Evolutionary conservation across 2,329 filamentous ascomycete species (phyloP).

Genomic region (Hypoxylon sp.): DNA sequence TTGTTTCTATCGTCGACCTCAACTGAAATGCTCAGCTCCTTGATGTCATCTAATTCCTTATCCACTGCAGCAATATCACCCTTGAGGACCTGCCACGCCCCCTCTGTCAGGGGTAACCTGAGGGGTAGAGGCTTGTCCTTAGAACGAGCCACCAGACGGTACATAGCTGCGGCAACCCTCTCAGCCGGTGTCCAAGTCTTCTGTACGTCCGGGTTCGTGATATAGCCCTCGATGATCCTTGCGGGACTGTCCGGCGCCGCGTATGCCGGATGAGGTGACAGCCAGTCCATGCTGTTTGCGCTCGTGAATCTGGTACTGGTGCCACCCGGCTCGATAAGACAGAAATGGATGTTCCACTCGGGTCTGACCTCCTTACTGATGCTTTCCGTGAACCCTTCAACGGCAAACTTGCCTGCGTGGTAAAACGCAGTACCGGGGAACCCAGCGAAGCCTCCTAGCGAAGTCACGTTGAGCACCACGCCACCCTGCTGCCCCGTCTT

Average conservation of each 20-base stretch:
- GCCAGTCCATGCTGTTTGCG: constrained; percentile 23
- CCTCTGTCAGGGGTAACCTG: constrained; percentile 33
- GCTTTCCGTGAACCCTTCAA: constrained; percentile 43
- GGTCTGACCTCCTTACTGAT: constrained; percentile 40
- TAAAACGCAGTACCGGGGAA: constrained; percentile 45
- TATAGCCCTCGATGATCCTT: background rate
- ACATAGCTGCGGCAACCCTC: constrained; percentile 38
- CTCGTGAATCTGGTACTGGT: constrained; percentile 34
- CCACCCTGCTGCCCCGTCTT: constrained; percentile 42
- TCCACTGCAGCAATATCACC: constrained; percentile 32
- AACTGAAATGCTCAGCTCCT: constrained; percentile 36
- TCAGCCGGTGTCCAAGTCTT: constrained; percentile 36
- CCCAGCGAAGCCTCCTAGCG: constrained; percentile 40
- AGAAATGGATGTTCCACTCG: constrained; percentile 46
- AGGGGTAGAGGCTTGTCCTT: constrained; percentile 34
- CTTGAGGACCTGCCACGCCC: constrained; percentile 35
- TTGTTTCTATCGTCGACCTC: constrained; percentile 37
- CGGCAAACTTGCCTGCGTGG: constrained; percentile 45
- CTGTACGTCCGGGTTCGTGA: constrained; percentile 21
- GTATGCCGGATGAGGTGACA: background rate
- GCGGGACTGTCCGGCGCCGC: background rate
- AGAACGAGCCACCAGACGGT: constrained; percentile 31
- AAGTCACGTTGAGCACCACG: constrained; percentile 43
- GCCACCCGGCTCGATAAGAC: constrained; percentile 42
- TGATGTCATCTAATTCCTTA: constrained; percentile 39